These are phyloP conservation scores for Lepidium aucheri DNA, from an alignment of 345 rosid genomes.

Conservation along the genomic window DNA sequence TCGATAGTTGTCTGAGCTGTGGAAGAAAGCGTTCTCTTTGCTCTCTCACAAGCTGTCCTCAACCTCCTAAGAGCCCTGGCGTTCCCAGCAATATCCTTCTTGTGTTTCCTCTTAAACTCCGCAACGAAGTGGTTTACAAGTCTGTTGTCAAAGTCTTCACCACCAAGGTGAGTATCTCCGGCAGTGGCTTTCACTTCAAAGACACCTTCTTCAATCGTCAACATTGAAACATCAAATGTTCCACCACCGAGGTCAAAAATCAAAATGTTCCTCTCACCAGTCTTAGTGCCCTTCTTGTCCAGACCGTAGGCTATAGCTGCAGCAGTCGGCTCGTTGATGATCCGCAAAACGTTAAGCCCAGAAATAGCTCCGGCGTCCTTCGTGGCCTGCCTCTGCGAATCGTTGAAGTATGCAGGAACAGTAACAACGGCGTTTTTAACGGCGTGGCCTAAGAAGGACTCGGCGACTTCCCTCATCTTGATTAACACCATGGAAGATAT, in stretches of 20 bases:
- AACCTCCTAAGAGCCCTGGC: constrained; percentile 62
- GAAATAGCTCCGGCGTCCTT: constrained; percentile 30
- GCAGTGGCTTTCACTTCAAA: constrained; percentile 68
- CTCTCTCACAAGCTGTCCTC: constrained; percentile 71
- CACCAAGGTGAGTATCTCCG: constrained; percentile 67
- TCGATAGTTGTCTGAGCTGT: constrained; percentile 39
- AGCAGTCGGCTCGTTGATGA: constrained; percentile 35
- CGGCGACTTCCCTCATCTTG: constrained; percentile 34
- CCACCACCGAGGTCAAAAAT: constrained; percentile 64
- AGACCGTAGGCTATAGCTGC: constrained; percentile 35
- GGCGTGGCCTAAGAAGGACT: constrained; percentile 20
- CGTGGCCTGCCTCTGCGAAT: constrained; percentile 29
- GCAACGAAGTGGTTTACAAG: constrained; percentile 64
- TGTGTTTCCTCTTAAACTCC: constrained; percentile 57
- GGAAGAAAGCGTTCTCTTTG: constrained; percentile 59
- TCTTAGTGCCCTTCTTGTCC: constrained; percentile 28
- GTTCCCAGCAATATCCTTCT: constrained; percentile 56
- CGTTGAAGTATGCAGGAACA: constrained; percentile 33
- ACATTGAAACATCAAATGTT: constrained; percentile 56
- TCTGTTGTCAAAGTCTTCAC: constrained; percentile 70
- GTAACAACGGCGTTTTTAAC: constrained; percentile 31
- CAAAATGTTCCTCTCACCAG: constrained; percentile 28
- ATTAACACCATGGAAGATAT: constrained; percentile 30
- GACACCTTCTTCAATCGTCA: constrained; percentile 65
- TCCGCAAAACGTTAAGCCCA: constrained; percentile 28